Base-by-base conservation (phyloP, 2,329 filamentous ascomycete genomes). In the Coniochaeta pulveracea region DNA sequence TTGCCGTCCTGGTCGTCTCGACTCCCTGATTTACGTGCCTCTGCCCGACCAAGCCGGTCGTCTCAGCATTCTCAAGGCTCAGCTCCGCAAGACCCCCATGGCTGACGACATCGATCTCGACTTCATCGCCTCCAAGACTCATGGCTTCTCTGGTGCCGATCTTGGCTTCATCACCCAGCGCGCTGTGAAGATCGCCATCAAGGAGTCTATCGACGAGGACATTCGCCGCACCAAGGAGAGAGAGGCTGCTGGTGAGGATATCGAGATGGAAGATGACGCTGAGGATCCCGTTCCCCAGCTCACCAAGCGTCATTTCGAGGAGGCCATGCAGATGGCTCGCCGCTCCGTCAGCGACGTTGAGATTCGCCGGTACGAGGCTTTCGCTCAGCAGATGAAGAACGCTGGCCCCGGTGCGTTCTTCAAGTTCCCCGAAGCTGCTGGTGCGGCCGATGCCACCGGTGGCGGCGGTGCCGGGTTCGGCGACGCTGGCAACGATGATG, bases 131-230 rank as follows among this genome's bases (percentile, higher is more conserved):
- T 81, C 80, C 63, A 93, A 93, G 73, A 98, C 91, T 5, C 86
- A 98, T 64, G 91, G 91, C 42, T 98, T 96, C 76, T 96, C 91
- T 37, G 91, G 91, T 88, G 91, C 91, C 53, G 91, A 98, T 82
- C 74, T 98, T 57, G 91, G 91, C 42, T 98, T 96, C 69, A 88
- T 98, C 56, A 95, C 91, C 16, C 91, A 98, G 69, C 86, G 91
- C 58, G 91, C 91, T 34, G 91, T 94, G 70, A 98, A 98, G 78
- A 80, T 96, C 52, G 91, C 91, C 48, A 98, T 98, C 69, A 98
- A 98, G 75, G 80, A 98, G 67, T 79, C 89, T 19, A 98, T 98
- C 49, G 68, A 77, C 12, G 56, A 72, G 29, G 89, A 96, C 41
- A 96, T 98, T 47, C 84, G 93, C 63, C 83, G 85, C 47, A 69